Evolutionary conservation across 2,329 filamentous ascomycete genomes (phyloP), one percentile per base, ranked within the genome.

Genomic region (Diaporthe citriasiana): DNA sequence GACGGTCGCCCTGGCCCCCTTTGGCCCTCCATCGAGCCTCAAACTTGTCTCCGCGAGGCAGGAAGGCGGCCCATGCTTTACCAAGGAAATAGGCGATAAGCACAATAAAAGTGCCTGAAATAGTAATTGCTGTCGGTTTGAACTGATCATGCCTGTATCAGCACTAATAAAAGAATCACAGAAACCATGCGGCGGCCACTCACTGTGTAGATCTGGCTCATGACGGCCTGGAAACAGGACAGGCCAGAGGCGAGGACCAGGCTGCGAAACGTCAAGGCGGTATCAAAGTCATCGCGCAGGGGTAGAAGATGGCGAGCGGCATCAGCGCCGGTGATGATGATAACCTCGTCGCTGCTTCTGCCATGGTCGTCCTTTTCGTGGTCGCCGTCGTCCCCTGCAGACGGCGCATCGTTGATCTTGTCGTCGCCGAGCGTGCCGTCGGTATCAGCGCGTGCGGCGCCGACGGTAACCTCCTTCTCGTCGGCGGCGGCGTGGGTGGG

Each of bases 21-120:
- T 79, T 78, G 4, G 78, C 82, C 59, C 84, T 83, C 88, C 88
- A 90, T 55, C 82, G 79, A 35, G 85, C 83, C 73, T 88, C 84
- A 6, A 84, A 79, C n/a, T 79, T 80, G 69, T 90, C 89, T 17
- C 88, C 88, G 8, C 88, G 87, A 1, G 89, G 88, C 3, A 89
- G 82, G 8, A 87, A 74, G 0, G 78, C 76, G 0, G 87, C 82
- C 86, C 84, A 89, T 4, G 80, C 84, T 12, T 87, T 87, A 12
- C 89, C 89, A 2, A 86, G 66, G 65, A 90, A 89, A 80, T 90
- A 90, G 17, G 87, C 86, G 59, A 90, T 89, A 53, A 90, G 84
- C 7, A 89, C 88, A 69, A 90, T 89, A 71, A 90, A 90, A 0
- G 87, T 89, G 50, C 88, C 87, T 22, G 84, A 83, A 25, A 90